phyloP scores from a whole-genome alignment of 345 rosid species.

The Melastoma malabathricum region DNA sequence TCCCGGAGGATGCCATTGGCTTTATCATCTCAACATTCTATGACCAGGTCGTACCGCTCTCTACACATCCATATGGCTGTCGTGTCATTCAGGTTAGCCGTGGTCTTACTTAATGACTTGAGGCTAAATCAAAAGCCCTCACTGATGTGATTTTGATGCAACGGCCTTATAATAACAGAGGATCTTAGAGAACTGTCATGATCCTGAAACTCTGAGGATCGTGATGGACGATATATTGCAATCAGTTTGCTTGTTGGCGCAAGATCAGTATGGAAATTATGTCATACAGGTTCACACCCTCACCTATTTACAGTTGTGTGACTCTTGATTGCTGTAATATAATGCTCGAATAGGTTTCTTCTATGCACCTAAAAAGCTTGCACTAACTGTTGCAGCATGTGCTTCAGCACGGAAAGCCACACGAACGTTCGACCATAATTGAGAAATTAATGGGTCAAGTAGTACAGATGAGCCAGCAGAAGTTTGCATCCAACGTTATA shows the following conservation, averaged over 20 bases:
- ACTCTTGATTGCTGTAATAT: no score
- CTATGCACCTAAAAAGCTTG: no score
- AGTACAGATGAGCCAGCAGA: slow-evolving; percentile 95
- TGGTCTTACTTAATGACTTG: neutral
- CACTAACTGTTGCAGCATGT: slow-evolving; percentile 48
- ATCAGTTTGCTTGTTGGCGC: slow-evolving; percentile 84
- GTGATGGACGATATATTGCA: slow-evolving; percentile 79
- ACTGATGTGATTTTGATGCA: slow-evolving; percentile 5
- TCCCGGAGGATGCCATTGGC: slow-evolving; percentile 76
- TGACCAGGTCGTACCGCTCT: slow-evolving; percentile 73
- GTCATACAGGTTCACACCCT: slow-evolving; percentile 80
- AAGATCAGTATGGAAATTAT: slow-evolving; percentile 96
- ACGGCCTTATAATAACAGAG: slow-evolving; percentile 38
- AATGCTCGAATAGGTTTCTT: no score
- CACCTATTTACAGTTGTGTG: neutral
- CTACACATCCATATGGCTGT: slow-evolving; percentile 95
- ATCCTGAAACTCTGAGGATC: slow-evolving; percentile 57
- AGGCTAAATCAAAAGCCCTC: neutral
- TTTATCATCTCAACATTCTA: slow-evolving; percentile 74
- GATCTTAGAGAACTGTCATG: slow-evolving; percentile 78
- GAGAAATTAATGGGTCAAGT: slow-evolving; percentile 71
- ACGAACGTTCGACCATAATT: slow-evolving; percentile 70
- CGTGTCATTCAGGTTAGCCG: slow-evolving; percentile 79
- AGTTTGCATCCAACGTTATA: slow-evolving; percentile 95
- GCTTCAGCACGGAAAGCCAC: slow-evolving; percentile 84